A percentile compares a stretch with the other conserved stretches of the same genome.
These are phyloP conservation scores for Yarrowia hollandica DNA, from an alignment of 805 yeast species.

Conservation along the genomic window DNA sequence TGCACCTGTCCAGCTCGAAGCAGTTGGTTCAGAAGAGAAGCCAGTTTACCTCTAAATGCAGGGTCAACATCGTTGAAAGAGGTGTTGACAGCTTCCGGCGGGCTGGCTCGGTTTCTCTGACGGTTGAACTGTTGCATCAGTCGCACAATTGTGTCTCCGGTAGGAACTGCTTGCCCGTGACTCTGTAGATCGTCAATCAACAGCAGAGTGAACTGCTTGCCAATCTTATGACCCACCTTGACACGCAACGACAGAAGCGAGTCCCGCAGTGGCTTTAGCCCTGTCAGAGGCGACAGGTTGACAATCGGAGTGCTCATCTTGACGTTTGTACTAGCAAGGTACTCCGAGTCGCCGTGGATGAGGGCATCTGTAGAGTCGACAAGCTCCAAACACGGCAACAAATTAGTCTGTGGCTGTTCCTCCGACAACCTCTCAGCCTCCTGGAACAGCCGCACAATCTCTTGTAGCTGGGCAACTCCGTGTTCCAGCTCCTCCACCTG, in stretches of 20 bases:
- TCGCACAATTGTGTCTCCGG: slow-evolving; percentile 53
- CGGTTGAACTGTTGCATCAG: slow-evolving; percentile 42
- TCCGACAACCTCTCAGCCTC: slow-evolving; percentile 51
- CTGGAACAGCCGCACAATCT: slow-evolving; percentile 49
- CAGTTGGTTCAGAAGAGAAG: slow-evolving; percentile 54
- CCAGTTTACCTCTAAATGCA: slow-evolving; percentile 48
- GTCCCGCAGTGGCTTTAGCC: slow-evolving; percentile 52
- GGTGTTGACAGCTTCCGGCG: slow-evolving; percentile 1
- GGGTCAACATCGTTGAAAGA: slow-evolving; percentile 14
- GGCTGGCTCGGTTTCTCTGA: background rate
- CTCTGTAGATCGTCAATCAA: slow-evolving; percentile 61
- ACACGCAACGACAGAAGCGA: slow-evolving; percentile 55
- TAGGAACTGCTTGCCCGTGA: slow-evolving; percentile 55
- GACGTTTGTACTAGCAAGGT: background rate
- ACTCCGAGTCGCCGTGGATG: slow-evolving; percentile 50
- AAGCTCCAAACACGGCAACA: slow-evolving; percentile 58
- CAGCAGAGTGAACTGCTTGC: slow-evolving; percentile 54
- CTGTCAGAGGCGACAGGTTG: slow-evolving; percentile 51
- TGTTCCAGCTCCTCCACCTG: slow-evolving; percentile 66
- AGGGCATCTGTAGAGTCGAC: slow-evolving; percentile 59
- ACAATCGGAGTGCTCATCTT: slow-evolving; percentile 40
- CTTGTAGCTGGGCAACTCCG: slow-evolving; percentile 55
- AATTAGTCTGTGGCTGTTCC: slow-evolving; percentile 40
- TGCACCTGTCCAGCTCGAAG: slow-evolving; percentile 61
- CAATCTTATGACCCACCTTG: slow-evolving; percentile 70